Evolutionary conservation across 371 early-diverging fungal species (phyloP).

Genomic region (Mucor lusitanicus): DNA sequence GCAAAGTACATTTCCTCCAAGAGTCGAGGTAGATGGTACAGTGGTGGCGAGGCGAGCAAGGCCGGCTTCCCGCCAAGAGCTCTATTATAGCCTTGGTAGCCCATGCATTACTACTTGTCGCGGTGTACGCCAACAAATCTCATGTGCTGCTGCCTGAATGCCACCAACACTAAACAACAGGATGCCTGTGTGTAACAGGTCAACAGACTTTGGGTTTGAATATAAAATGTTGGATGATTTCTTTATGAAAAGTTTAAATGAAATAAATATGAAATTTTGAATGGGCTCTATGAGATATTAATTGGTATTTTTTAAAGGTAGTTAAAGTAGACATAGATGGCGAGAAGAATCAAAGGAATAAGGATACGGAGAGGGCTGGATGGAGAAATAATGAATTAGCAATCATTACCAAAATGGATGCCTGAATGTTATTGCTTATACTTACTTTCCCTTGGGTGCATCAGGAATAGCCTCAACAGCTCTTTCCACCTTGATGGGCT

Average conservation of each 20-base stretch:
- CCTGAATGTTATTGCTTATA: conserved; percentile 13
- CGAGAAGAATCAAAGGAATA: conserved; percentile 12
- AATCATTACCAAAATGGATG: not conserved
- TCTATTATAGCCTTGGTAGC: too few species aligned
- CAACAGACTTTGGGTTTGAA: not conserved
- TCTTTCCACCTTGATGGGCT: conserved; percentile 31
- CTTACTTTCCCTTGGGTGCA: conserved; percentile 54
- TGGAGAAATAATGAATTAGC: not conserved
- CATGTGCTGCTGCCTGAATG: too few species aligned
- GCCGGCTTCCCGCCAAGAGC: too few species aligned
- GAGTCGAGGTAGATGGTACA: not conserved
- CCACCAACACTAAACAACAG: too few species aligned
- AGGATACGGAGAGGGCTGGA: conserved; percentile 7
- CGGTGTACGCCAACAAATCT: too few species aligned
- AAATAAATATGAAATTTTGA: not conserved
- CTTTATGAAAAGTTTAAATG: not conserved
- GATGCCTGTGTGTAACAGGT: not conserved
- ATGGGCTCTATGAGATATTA: conserved; percentile 2
- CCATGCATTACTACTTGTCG: too few species aligned
- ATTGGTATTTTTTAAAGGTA: conserved; percentile 14
- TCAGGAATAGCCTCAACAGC: conserved; percentile 11
- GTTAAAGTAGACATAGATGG: conserved; percentile 30
- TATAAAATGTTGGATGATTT: not conserved
- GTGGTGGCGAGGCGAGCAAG: not conserved
- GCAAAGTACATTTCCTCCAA: too few species aligned